Base-by-base conservation (phyloP, 768 basidiomycete genomes). In the Boletus subcaerulescens region DNA sequence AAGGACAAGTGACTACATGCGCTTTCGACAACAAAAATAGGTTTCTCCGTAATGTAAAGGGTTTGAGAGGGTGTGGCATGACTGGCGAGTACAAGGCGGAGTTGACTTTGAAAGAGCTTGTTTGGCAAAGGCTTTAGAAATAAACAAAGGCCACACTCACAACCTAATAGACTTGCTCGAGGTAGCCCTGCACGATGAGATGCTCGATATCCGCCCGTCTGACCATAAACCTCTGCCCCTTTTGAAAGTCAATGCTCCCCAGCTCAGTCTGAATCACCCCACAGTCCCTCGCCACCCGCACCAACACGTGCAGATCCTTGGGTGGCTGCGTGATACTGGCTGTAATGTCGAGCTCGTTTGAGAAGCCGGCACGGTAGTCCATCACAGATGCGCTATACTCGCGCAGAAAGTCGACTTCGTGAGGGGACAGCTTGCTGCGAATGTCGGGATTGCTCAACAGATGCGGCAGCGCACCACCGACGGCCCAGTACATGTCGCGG, bases 181-280 rank as follows among this genome's bases (percentile, higher is more conserved):
- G 74, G 70, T 88, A 96, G 5, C 95, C 95, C 65, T 94, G 91
- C 1, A 95, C 86, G 61, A 98, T 92, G 61, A 98, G 78, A 69
- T 95, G 88, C 69, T 99, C 97, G 57, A 99, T 87, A 67, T 95
- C 93, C 8, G 89, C 82, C 60, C 92, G 76, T 36, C 91, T 78
- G 48, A 98, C 87, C 79, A 94, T 86, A 64, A 91, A 96, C 58
- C 96, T 75, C 71, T 93, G 88, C 0, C 94, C 96, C 70, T 87
- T 90, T 65, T 82, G 81, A 66, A 98, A 94, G 69, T 95, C 89
- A 55, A 99, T 87, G 53, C 82, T 87, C 10, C 97, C 97, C 53
- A 88, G 75, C 72, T 97, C 93, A 2, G 95, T 93, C 70, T 93
- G 88, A 18, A 99, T 91, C 48, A 87, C 83, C 3, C 97, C 96